Evolutionary conservation across 2,329 filamentous ascomycete genomes (phyloP).

Genomic region (Pseudogymnoascus sp.): DNA sequence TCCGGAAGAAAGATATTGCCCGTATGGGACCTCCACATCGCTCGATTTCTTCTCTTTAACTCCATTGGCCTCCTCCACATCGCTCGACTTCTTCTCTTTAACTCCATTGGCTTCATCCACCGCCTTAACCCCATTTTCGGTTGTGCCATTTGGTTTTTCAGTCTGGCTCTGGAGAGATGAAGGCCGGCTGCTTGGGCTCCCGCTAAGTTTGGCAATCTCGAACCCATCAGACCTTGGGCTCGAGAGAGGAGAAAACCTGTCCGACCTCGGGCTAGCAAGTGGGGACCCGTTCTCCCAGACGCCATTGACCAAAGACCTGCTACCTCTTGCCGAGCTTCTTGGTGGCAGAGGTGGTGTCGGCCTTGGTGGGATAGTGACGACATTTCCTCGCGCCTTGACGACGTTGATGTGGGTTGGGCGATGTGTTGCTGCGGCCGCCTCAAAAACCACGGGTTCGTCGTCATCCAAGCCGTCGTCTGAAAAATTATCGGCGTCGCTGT

Average conservation of each 20-base stretch:
- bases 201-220: constrained; percentile 1
- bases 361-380: constrained; percentile 80
- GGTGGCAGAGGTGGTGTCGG: constrained; percentile 65
- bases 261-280: neutral
- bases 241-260: constrained; percentile 9
- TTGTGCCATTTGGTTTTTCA: neutral
- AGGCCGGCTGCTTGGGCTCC: neutral
- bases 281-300: constrained; percentile 18
- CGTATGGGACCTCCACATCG: neutral
- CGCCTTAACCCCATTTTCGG: neutral
- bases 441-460: constrained; percentile 60
- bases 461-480: constrained; percentile 41
- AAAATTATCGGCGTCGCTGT: constrained; percentile 40
- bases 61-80: neutral
- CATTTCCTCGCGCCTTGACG: constrained; percentile 55
- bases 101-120: neutral
- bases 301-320: constrained; percentile 15
- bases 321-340: constrained; percentile 54
- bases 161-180: neutral
- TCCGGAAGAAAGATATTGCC: neutral
- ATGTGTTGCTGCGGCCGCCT: constrained; percentile 51
- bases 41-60: neutral
- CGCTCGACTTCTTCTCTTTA: neutral
- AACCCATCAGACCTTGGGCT: constrained; percentile 6
- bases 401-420: constrained; percentile 31